Conservation (phyloP, 2,329 filamentous ascomycete species). For the Curvularia hawaiiensis region DNA sequence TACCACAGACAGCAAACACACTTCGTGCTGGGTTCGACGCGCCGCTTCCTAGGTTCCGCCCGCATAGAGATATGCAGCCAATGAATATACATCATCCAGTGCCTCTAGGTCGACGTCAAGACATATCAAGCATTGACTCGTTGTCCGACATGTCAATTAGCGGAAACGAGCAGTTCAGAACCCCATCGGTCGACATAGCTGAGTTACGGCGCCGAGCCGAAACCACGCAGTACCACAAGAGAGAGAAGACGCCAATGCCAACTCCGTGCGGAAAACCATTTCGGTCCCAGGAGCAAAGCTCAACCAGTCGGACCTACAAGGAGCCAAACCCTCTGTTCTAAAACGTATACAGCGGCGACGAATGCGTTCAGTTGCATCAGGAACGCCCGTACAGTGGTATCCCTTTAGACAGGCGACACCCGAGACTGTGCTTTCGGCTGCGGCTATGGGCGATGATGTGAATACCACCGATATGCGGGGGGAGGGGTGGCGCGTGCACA, state of each 20-base stretch:
- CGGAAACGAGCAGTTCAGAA: too few relatives aligned
- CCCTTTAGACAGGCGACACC: neutral
- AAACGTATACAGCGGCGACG: neutral
- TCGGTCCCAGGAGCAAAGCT: neutral
- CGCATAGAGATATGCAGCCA: too few relatives aligned
- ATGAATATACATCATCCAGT: neutral
- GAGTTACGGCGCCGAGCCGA: conserved; percentile 16
- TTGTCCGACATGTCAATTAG: neutral
- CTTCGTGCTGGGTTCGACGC: neutral
- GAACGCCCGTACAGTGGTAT: neutral
- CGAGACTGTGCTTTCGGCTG: conserved; percentile 1
- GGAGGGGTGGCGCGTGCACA: neutral
- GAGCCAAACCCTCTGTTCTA: neutral
- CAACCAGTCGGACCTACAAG: neutral
- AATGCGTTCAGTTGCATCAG: conserved; percentile 1
- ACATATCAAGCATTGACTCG: conserved; percentile 4
- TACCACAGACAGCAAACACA: neutral
- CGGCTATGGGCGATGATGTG: neutral
- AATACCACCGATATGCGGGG: neutral
- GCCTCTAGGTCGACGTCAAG: neutral
- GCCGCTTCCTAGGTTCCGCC: neutral
- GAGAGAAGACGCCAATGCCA: neutral
- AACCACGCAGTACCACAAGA: conserved; percentile 1
- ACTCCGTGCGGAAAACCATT: neutral
- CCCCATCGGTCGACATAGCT: conserved; percentile 9